Base-by-base conservation (phyloP, 1,139 yeast genomes). In the Candida sojae region DNA sequence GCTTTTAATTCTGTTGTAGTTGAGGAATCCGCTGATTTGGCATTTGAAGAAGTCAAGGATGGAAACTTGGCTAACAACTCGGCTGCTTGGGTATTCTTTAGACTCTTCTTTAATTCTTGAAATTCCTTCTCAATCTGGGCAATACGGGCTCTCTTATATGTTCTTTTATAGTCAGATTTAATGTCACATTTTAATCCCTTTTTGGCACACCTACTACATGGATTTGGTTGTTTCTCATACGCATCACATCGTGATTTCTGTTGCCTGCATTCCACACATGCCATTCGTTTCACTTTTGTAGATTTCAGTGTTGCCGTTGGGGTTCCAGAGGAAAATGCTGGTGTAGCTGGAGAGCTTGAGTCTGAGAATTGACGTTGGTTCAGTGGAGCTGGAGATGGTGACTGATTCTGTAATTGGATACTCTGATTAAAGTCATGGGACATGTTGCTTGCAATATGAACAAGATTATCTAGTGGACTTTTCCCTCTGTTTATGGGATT, bases 201-300 rank as follows among this genome's bases (percentile, higher is more conserved):
- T 62, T 87, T 88, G 11, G 70, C 61, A 63, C 98, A 93, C 53
- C 97, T 72, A 0, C 92, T 73, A 60, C 99, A 93, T 1, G 97
- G 88, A n/a, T 74, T 73, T 0, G 97, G 96, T 40, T 83, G 81
- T 47, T 73, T 77, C 52, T 86, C 91, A 53, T 79, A 83, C 8
- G 97, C 96, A 64, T 90, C 96, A 68, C 98, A 93, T 55, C 86
- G 82, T 26, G 93, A 66, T 67, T 93, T 93, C 63, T 93, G 99
- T 66, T 93, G 99, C 17, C 99, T 80, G 63, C 99, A 93, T 62
- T 92, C 97, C 2, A 89, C 91, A 71, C 99, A 93, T 0, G 98
- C 98, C 64, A 91, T 84, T 53, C 85, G 78, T 61, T 84, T 85
- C 12, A 63, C 61, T 48, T 60, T 68, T 4, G 63, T 64, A 3